Conservation (phyloP, 1,284 basidiomycete species). For the Ustilago tritici region DNA sequence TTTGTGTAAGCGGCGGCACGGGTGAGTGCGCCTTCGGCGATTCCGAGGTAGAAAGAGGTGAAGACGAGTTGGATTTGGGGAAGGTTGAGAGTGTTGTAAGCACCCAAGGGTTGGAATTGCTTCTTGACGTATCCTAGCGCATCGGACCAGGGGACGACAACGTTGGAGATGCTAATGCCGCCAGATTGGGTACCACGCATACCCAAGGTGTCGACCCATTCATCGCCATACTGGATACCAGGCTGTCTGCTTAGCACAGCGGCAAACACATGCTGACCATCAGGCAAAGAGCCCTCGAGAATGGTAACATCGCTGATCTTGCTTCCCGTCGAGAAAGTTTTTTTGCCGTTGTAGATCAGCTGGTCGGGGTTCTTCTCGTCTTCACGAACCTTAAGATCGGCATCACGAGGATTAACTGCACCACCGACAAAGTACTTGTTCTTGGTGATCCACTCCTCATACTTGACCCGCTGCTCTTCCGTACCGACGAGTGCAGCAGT, state of each 20-base stretch:
- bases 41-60: slow-evolving; percentile 69
- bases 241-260: slow-evolving; percentile 61
- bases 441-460: slow-evolving; percentile 54
- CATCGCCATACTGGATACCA: slow-evolving; percentile 68
- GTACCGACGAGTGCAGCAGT: slow-evolving; percentile 63
- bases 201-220: slow-evolving; percentile 70
- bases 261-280: slow-evolving; percentile 66
- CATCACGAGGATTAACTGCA: slow-evolving; percentile 69
- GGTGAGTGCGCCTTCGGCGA: slow-evolving; percentile 66
- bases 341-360: slow-evolving; percentile 66
- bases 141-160: slow-evolving; percentile 60
- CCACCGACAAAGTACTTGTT: slow-evolving; percentile 66
- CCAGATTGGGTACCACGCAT: slow-evolving; percentile 68
- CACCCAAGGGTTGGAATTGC: slow-evolving; percentile 60
- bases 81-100: slow-evolving; percentile 68
- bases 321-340: slow-evolving; percentile 68
- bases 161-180: slow-evolving; percentile 62
- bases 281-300: slow-evolving; percentile 64
- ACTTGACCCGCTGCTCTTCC: slow-evolving; percentile 54
- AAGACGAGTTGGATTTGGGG: slow-evolving; percentile 69
- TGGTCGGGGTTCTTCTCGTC: slow-evolving; percentile 53
- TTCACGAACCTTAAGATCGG: slow-evolving; percentile 61
- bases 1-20: slow-evolving; percentile 65
- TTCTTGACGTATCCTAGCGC: slow-evolving; percentile 62
- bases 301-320: slow-evolving; percentile 69